phyloP scores from a whole-genome alignment of 768 basidiomycete species.

The Neoboletus magnificus region DNA sequence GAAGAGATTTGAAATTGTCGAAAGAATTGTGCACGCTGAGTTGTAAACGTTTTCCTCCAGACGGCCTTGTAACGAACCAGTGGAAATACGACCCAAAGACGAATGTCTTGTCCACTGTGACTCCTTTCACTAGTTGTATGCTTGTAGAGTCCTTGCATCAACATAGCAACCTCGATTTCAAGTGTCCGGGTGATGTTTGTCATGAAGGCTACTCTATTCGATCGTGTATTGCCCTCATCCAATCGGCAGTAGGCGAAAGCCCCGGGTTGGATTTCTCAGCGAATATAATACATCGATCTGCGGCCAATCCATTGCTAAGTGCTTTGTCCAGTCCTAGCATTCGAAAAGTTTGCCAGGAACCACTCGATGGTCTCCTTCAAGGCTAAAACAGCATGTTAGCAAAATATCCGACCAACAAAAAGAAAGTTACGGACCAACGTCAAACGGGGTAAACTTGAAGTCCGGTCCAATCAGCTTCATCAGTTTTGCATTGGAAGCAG shows the following conservation, averaged over 20 bases:
- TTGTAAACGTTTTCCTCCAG: not conserved
- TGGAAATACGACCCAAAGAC: slow-evolving; percentile 1
- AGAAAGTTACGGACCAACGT: slow-evolving; percentile 51
- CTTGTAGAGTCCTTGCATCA: not conserved
- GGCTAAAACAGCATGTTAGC: slow-evolving; percentile 41
- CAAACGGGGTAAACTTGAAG: slow-evolving; percentile 92
- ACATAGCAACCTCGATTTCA: not conserved
- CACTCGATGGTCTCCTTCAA: slow-evolving; percentile 76
- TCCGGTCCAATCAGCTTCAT: slow-evolving; percentile 61
- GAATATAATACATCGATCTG: slow-evolving; percentile 6
- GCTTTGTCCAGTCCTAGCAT: slow-evolving; percentile 57
- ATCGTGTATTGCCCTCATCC: not conserved
- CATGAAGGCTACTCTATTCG: not conserved
- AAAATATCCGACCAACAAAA: not conserved
- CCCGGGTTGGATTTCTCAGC: not conserved
- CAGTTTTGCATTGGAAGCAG: slow-evolving; percentile 90
- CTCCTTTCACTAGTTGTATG: not conserved
- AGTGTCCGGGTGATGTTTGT: too few species aligned
- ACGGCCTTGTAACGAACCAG: slow-evolving; percentile 4
- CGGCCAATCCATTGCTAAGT: slow-evolving; percentile 6
- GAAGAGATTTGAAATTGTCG: not conserved
- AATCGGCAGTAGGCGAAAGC: not conserved
- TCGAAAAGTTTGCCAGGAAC: slow-evolving; percentile 82
- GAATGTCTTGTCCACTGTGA: not conserved
- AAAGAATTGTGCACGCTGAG: not conserved